Evolutionary conservation across 345 rosid genomes (phyloP), one percentile per base, ranked within the genome.

Genomic region (Alliaria petiolata): DNA sequence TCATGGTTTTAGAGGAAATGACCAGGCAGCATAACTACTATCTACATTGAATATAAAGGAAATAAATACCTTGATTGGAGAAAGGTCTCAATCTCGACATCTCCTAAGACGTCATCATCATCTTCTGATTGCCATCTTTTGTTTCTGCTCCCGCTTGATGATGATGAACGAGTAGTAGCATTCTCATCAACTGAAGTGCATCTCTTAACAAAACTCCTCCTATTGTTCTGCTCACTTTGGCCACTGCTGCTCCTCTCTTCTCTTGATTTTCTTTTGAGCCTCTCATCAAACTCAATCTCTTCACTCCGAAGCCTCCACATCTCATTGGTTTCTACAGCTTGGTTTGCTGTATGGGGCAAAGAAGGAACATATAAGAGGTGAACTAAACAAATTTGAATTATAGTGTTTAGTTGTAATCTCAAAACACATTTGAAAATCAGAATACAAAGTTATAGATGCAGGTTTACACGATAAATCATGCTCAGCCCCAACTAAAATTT

Each of bases 221-320:
- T 61, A 15, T 8, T 62, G 33, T n/a, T 58, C 53, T 80, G 85
- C 65, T 65, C 70, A 59, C 62, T 71, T 34, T 51, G 77, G 72
- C 78, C 75, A n/a, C n/a, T n/a, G 69, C 71, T 66, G 49, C 71
- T 62, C 59, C 68, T 81, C 40, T 57, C 83, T 20, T 79, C 76
- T 70, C 77, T 79, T 51, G 92, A 79, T 74, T 83, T 81, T 53
- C 77, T 56, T 75, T 81, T 84, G 62, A 79, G 76, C 62, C 83
- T 83, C 54, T 81, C 76, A 74, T 79, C 76, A 54, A 82, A 65
- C 80, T 91, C 86, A 55, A 77, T 71, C 82, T 91, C 98, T 83
- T 87, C 85, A 57, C 85, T 83, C 33, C 91, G 89, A 55, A 79
- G 71, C 26, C 81, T 85, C 95, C 97, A 93, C 96, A 93, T 89